These are phyloP conservation scores for Magnusiomyces clavatus DNA, from an alignment of 1,139 yeast genomes.

Conservation along the genomic window DNA sequence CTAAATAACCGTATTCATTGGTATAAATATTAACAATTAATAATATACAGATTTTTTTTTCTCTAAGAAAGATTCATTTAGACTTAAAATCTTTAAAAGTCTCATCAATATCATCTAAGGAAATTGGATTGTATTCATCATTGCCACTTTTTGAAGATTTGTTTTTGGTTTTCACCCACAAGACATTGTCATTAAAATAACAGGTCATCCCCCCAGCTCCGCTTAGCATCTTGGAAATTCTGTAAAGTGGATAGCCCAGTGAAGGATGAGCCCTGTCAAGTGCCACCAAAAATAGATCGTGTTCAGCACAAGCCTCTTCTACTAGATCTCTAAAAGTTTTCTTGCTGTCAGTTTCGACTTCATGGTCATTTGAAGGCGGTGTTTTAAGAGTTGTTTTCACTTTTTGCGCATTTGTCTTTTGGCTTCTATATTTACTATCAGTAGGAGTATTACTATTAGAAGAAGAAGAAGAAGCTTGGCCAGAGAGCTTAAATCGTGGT, in stretches of 20 bases:
- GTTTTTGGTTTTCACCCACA: constrained; percentile 30
- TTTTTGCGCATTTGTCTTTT: too few species aligned
- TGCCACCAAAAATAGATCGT: constrained; percentile 34
- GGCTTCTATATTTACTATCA: background rate
- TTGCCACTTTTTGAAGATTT: too few species aligned
- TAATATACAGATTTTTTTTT: too few species aligned
- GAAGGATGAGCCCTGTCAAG: constrained; percentile 27
- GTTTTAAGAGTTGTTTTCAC: too few species aligned
- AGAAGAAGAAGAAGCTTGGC: background rate
- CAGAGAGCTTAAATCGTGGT: too few species aligned
- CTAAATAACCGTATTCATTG: too few species aligned
- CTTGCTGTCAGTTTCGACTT: background rate
- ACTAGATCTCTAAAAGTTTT: constrained; percentile 42
- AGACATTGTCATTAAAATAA: constrained; percentile 41
- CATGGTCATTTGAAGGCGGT: too few species aligned
- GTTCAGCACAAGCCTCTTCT: constrained; percentile 37
- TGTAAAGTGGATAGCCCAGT: constrained; percentile 34
- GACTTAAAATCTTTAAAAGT: too few species aligned
- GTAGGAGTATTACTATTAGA: background rate
- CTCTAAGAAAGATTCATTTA: too few species aligned
- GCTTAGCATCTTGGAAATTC: constrained; percentile 27
- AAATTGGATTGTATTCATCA: too few species aligned
- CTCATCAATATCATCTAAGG: too few species aligned
- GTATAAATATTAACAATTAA: too few species aligned
- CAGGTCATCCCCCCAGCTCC: constrained; percentile 30